Base-by-base conservation (phyloP, 148 eudicot species). In the Diospyros lotus region DNA sequence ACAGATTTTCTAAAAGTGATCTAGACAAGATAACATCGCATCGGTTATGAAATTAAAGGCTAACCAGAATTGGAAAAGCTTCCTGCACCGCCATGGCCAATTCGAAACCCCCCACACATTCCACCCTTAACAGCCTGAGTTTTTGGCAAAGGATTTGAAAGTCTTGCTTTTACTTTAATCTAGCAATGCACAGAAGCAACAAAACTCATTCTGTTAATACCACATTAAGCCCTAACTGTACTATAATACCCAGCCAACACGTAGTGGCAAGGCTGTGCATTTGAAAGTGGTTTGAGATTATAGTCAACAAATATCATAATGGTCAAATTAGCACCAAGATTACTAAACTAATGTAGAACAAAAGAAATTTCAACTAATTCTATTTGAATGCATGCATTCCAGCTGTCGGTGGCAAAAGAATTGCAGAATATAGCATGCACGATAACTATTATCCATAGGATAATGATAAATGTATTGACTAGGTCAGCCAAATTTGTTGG, bases 111-210 rank as follows among this genome's bases (percentile, higher is more conserved):
- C 58, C 97, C 97, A 59, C 84, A 79, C 87, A 92, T 90, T 63
- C 91, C 97, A 61, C 97, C 97, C 84, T 92, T 92, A 69, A 92
- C 90, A 72, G 89, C 94, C 87, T 90, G 94, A 68, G 88, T 87
- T 82, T 92, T 92, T 6, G 97, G 97, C 83, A 82, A 66, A 53
- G 97, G 97, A 78, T 92, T 92, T 65, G 97, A 92, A 58, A 92
- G 91, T 82, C 97, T 87, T 38, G 94, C 94, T 81, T 84, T 81
- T 52, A 92, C 92, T 86, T 80, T 89, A 44, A 83, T 80, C 92
- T 89, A 70, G 52, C 12, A 80, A 60, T 3, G 58, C 40, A 68
- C 45, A 2, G 46, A 18, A 70, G 52, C 10, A 80, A 58, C 12
- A 59, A 52, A 62, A 54, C 1, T 52, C 17, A 52, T 10, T 67